Base-by-base conservation (phyloP, 257 asterid species). In the Euphrasia confusa region DNA sequence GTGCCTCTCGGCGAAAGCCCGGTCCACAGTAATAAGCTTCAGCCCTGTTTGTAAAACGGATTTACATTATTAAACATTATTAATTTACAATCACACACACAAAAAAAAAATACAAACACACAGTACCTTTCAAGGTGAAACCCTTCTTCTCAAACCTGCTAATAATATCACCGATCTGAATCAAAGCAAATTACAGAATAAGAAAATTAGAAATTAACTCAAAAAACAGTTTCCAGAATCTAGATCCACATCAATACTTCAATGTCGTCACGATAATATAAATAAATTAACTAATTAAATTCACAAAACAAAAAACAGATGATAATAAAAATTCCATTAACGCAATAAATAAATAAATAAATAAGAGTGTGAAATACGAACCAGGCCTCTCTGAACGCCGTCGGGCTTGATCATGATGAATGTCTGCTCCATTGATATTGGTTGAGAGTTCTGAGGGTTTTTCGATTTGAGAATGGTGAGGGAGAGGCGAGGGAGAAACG, bases 321-420 rank as follows among this genome's bases (percentile, higher is more conserved):
- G 27, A 42, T 56, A 26, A 48, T 10, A 49, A 21, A 42, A 58
- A 2, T 8, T 50, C 4, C 5, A n/a, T 14, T 26, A 61, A 64
- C 35, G n/a, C n/a, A n/a, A n/a, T n/a, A 60, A 52, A 30, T 35
- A 27, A 30, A 39, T 4, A 7, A 6, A 15, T 30, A 21, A 57
- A 54, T n/a, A 15, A 3, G 2, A 14, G 13, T 0, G 57, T 13
- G 52, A 45, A 11, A 45, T 45, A 79, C 84, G 17, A 67, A 93
- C 99, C 80, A 93, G 76, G 80, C 94, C 94, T 69, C 99, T 84
- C 67, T 93, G 99, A 61, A 93, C 97, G 28, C 99, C 99, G 67
- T 93, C 99, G 27, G 99, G 99, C 84, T 93, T 89, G 80, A 93
- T 93, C 99, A 93, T 93, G 61, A 93, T 85, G 81, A 93, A 93